Evolutionary conservation across 1,139 yeast species (phyloP).

Genomic region (Debaryomyces coudertii): DNA sequence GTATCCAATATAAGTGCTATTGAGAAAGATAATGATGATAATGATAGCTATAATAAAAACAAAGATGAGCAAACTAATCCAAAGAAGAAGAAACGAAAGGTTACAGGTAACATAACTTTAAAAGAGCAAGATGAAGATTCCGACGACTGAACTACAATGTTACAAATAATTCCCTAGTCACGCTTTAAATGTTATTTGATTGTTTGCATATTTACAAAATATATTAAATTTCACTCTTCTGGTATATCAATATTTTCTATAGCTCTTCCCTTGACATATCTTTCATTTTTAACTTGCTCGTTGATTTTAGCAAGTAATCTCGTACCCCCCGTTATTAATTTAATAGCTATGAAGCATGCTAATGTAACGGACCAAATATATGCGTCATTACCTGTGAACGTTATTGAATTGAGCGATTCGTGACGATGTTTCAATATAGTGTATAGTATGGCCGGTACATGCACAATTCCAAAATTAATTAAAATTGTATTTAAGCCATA

Average conservation of each 20-base stretch:
- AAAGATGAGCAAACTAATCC: constrained; percentile 12
- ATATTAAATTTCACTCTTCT: constrained; percentile 13
- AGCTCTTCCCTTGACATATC: constrained; percentile 63
- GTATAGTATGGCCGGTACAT: constrained; percentile 18
- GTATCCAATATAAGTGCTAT: constrained; percentile 13
- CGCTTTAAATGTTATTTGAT: constrained; percentile 1
- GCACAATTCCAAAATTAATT: constrained; percentile 18
- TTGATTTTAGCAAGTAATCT: constrained; percentile 29
- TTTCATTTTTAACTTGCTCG: constrained; percentile 59
- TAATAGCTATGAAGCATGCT: constrained; percentile 18
- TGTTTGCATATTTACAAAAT: constrained; percentile 1
- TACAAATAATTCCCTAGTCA: background rate
- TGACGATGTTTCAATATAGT: constrained; percentile 10
- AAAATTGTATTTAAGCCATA: constrained; percentile 18
- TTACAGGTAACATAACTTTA: constrained; percentile 9
- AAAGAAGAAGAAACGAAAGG: constrained; percentile 14
- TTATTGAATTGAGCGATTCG: constrained; percentile 8
- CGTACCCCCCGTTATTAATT: constrained; percentile 14
- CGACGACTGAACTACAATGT: constrained; percentile 4
- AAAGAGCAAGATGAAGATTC: constrained; percentile 7
- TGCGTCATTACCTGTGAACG: constrained; percentile 5
- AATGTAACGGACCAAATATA: constrained; percentile 19
- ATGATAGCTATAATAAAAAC: constrained; percentile 15
- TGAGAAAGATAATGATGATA: constrained; percentile 16
- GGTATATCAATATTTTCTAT: constrained; percentile 53